Percentiles rank a stretch among this genome's conserved stretches.
phyloP scores from a whole-genome alignment of 164 flowering plant species.

The Pachysandra terminalis region DNA sequence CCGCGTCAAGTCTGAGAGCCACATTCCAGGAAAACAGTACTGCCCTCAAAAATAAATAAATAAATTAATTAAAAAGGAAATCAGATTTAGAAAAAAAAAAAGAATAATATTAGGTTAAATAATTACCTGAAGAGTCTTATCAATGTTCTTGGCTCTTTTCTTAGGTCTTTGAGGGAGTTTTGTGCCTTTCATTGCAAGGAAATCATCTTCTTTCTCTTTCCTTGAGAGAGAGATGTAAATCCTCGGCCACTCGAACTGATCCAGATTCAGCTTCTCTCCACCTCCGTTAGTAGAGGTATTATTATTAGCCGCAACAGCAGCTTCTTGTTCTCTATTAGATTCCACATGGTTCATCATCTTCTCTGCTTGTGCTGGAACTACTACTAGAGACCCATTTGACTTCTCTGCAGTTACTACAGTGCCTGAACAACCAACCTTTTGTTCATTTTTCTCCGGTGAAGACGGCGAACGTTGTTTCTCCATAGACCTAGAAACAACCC shows the following conservation, averaged over 20 bases:
- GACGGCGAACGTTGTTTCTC: slow-evolving; percentile 20
- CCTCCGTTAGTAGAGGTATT: neutral
- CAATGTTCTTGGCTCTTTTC: slow-evolving; percentile 62
- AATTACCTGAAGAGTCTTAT: slow-evolving; percentile 55
- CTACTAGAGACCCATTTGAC: slow-evolving; percentile 3
- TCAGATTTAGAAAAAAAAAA: neutral
- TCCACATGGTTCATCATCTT: slow-evolving; percentile 14
- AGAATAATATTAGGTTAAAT: neutral
- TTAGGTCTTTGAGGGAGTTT: slow-evolving; percentile 81
- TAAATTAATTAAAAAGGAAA: slow-evolving; percentile 29
- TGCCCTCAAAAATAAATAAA: slow-evolving; percentile 11
- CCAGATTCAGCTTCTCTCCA: slow-evolving; percentile 32
- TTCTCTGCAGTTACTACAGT: slow-evolving; percentile 6
- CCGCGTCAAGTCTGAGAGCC: slow-evolving; percentile 69
- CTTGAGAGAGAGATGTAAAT: slow-evolving; percentile 50
- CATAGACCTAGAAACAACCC: slow-evolving; percentile 17
- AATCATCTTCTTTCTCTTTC: slow-evolving; percentile 86
- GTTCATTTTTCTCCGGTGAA: slow-evolving; percentile 19
- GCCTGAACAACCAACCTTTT: neutral
- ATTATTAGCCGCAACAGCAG: no score
- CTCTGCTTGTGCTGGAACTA: slow-evolving; percentile 6
- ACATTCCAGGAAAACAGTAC: slow-evolving; percentile 59
- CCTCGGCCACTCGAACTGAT: slow-evolving; percentile 50
- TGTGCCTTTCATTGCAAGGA: slow-evolving; percentile 67
- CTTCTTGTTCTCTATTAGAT: slow-evolving; percentile 7